Evolutionary conservation across 2,329 filamentous ascomycete genomes (phyloP), one percentile per base, ranked within the genome.

Genomic region (Cyanodermella asteris): DNA sequence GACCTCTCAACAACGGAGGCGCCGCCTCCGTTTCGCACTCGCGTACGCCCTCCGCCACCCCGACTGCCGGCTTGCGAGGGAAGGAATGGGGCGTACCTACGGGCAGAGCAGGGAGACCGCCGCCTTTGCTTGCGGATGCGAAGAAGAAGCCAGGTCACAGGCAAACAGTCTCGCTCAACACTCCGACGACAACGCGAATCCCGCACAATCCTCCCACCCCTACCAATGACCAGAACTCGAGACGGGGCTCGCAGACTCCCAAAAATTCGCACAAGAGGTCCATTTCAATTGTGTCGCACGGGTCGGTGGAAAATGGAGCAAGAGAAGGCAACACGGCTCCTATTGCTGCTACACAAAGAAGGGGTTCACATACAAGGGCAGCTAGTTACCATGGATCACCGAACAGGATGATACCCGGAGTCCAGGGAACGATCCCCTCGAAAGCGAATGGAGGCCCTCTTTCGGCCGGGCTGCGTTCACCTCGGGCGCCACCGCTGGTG

Each of bases 221-320:
- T 8, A n/a, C 13, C 7, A 17, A 30, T 17, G 16, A 21, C 4
- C 18, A 13, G 6, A 16, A 17, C 13, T 12, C n/a, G 8, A 18
- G 10, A 18, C 16, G 5, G 13, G 10, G 3, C 20, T 10, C 16
- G 20, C 17, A 3, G 11, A n/a, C 12, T 13, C 27, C 18, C 16
- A 20, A 59, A n/a, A 64, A 72, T 38, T 53, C 58, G 26, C 76
- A 82, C 38, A 69, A 72, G 43, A 61, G 75, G 37, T 84, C 77
- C 3, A 60, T 87, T 16, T 87, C 77, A 11, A 84, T 87, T 34
- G 67, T 84, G 22, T 84, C 77, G 7, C 65, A 84, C 37, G 72
- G 71, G 65, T 65, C 12, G 39, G 55, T 35, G 50, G 51, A 22
- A 9, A 18, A 11, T 6, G 22, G n/a, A n/a, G n/a, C n/a, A 34